Evolutionary conservation across 305 asterid genomes (phyloP).

Genomic region (Striga hermonthica): DNA sequence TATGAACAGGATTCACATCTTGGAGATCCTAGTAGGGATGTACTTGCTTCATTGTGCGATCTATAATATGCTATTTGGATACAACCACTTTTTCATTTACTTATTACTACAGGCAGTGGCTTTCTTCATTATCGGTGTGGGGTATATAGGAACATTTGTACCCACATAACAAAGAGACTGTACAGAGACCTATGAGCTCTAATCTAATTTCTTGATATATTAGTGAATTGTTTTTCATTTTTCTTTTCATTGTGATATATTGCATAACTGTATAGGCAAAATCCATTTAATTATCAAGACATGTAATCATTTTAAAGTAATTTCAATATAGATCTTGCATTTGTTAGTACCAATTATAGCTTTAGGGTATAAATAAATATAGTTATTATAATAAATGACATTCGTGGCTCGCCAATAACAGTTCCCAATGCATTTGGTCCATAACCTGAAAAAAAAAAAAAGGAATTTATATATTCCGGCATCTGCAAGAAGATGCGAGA

Average conservation of each 20-base stretch:
- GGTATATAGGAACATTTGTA: conserved; percentile 71
- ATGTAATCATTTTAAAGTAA: background rate
- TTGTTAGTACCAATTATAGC: conserved; percentile 5
- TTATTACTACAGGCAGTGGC: conserved; percentile 76
- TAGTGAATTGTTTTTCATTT: background rate
- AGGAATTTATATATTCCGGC: conserved; percentile 16
- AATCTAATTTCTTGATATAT: background rate
- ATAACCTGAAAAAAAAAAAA: background rate
- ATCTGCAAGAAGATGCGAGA: conserved; percentile 16
- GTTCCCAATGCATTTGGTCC: conserved; percentile 10
- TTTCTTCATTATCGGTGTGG: conserved; percentile 66
- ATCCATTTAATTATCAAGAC: background rate
- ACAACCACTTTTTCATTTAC: conserved; percentile 68
- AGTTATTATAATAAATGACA: conserved; percentile 8
- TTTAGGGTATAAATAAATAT: background rate
- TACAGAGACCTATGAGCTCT: conserved; percentile 18
- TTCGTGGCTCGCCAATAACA: conserved; percentile 25
- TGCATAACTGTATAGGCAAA: background rate
- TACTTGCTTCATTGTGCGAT: conserved; percentile 72
- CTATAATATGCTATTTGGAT: conserved; percentile 60
- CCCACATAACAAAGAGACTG: conserved; percentile 27
- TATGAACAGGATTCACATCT: conserved; percentile 56
- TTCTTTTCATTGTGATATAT: background rate
- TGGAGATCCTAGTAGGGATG: conserved; percentile 74
- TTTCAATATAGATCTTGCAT: conserved; percentile 1